Conservation (phyloP, 805 yeast species). For the Spathaspora boniae region DNA sequence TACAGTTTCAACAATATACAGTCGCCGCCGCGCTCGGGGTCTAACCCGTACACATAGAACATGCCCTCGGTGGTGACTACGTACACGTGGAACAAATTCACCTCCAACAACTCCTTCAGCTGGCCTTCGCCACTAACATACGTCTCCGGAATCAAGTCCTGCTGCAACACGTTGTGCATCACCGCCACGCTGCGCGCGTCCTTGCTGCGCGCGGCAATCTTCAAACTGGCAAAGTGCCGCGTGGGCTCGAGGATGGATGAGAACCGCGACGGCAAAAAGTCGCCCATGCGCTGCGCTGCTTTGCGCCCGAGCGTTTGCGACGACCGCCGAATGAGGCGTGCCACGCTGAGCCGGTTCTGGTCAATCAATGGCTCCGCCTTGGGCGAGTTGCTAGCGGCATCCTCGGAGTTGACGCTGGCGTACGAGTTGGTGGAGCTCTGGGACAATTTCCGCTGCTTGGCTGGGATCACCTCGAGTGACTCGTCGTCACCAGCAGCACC, state of each 20-base stretch:
- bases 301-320: slow-evolving; percentile 74
- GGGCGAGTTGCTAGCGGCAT: slow-evolving; percentile 12
- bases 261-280: slow-evolving; percentile 76
- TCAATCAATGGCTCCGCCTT: slow-evolving; percentile 66
- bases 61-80: slow-evolving; percentile 82
- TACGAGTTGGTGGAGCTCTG: slow-evolving; percentile 35
- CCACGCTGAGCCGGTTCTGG: slow-evolving; percentile 66
- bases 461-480: slow-evolving; percentile 20
- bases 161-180: slow-evolving; percentile 34
- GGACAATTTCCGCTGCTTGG: slow-evolving; percentile 35
- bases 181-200: slow-evolving; percentile 45
- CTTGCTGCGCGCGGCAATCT: slow-evolving; percentile 45
- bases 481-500: slow-evolving; percentile 27
- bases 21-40: slow-evolving; percentile 90
- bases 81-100: slow-evolving; percentile 45
- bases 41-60: slow-evolving; percentile 75
- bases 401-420: slow-evolving; percentile 30
- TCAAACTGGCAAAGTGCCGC: slow-evolving; percentile 87
- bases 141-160: slow-evolving; percentile 28
- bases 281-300: slow-evolving; percentile 87
- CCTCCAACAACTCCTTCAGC: slow-evolving; percentile 21
- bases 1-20: slow-evolving; percentile 77
- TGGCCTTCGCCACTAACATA: slow-evolving; percentile 16
- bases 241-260: slow-evolving; percentile 84
- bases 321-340: slow-evolving; percentile 69